Conservation (phyloP, 2,329 filamentous ascomycete species). For the Penicillium sp. region DNA sequence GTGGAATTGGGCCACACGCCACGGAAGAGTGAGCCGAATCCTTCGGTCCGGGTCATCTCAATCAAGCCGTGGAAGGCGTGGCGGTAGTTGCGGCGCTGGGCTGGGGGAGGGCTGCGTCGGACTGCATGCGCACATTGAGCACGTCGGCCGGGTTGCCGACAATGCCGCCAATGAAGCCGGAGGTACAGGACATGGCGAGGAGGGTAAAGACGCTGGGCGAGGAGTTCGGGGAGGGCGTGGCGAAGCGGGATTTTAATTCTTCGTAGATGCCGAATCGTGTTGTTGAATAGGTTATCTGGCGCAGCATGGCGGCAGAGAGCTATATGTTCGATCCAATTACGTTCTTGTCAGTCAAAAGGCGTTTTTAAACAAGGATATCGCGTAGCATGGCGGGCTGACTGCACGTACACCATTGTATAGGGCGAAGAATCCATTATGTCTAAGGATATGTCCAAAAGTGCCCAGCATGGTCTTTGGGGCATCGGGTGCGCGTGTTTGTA, state of each 20-base stretch:
- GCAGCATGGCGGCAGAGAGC: slow-evolving; percentile 84
- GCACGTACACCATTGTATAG: slow-evolving; percentile 71
- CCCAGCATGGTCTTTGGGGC: slow-evolving; percentile 75
- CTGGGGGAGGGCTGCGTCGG: slow-evolving; percentile 72
- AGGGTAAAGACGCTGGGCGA: slow-evolving; percentile 68
- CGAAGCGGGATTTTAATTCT: slow-evolving; percentile 71
- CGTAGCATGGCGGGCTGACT: slow-evolving; percentile 1
- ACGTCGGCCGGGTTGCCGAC: slow-evolving; percentile 94
- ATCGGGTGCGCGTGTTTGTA: slow-evolving; percentile 75
- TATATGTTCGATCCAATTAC: slow-evolving; percentile 27
- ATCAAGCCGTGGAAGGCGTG: slow-evolving; percentile 81
- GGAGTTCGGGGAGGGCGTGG: slow-evolving; percentile 33
- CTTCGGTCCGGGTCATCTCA: slow-evolving; percentile 84
- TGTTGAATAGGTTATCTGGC: slow-evolving; percentile 93
- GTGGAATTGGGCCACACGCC: slow-evolving; percentile 63
- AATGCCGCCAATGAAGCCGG: slow-evolving; percentile 82
- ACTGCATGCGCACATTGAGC: slow-evolving; percentile 97
- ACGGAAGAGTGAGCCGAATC: slow-evolving; percentile 68
- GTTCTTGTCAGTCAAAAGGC: not conserved
- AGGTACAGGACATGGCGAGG: slow-evolving; percentile 72
- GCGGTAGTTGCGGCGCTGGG: slow-evolving; percentile 77
- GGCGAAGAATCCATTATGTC: slow-evolving; percentile 67
- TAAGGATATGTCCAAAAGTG: slow-evolving; percentile 77
- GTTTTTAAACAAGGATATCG: not conserved
- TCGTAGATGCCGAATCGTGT: slow-evolving; percentile 97